Base-by-base conservation (phyloP, 176 grass and related monocot species). In the Alopecurus myosuroides region DNA sequence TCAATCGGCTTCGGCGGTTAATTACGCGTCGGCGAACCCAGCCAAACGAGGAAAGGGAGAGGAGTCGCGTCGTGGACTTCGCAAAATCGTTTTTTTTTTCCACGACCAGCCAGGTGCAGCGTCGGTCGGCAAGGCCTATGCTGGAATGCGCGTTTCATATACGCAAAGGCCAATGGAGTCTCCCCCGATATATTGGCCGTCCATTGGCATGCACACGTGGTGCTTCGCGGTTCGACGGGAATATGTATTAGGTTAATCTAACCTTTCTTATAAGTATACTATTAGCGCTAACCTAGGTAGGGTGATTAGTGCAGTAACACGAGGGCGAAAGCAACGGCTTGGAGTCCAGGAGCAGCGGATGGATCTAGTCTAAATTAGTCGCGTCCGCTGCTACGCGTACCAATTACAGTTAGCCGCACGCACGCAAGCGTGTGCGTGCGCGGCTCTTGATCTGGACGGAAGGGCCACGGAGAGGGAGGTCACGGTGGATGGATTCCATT, bases 141-240 rank as follows among this genome's bases (percentile, higher is more conserved):
- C 51, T 61, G 26, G 41, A 51, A 23, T 58, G 80, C 67, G 29
- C 67, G 67, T 86, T 86, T 50, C 56, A 58, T 30, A 68, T 40
- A 76, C 67, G 56, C 37, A 55, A 85, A 66, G 57, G 25, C 57
- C 25, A 15, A 58, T 12, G 53, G 41, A 63, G 64, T 34, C 68
- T 30, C 77, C 30, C 7, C 33, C 36, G 23, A 15, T 28, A 10
- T 15, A 2, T 74, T 4, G 25, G 7, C 20, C 30, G 34, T 19
- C 63, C 6, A 17, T 12, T 11, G 36, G 41, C 42, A 15, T 45
- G 13, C 9, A 72, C 40, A 23, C 41, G 70, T 74, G 70, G 12
- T 28, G 23, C 64, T 53, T 63, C 62, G 55, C 6, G n/a, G 53
- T 22, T 46, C 14, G 29, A 42, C 41, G 7, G 33, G 65, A 48